Base-by-base conservation (phyloP, 805 yeast species). In the Torulaspora franciscae region DNA sequence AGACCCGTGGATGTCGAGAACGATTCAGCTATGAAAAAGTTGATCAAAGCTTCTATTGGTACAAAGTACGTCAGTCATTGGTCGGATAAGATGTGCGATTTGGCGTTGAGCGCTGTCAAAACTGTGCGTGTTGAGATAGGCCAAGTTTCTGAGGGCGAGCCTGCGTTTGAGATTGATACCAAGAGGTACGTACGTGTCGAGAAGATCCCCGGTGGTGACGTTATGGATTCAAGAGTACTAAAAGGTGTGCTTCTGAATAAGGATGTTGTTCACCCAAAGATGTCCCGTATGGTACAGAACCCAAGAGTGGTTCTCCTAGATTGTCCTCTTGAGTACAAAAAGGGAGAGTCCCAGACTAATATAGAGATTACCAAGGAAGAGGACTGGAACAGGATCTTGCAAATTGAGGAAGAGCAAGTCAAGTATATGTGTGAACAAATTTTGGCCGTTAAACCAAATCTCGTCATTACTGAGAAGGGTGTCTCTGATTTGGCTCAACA, bases 281-380 rank as follows among this genome's bases (percentile, higher is more conserved):
- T 93, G 99, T 83, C 83, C 57, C 81, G 99, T 65, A 62, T 73
- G 57, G 85, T 93, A 56, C 85, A 83, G 64, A 85, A 88, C 60
- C 99, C 99, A 40, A 79, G 91, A 52, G 79, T 93, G 44, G 77
- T 93, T 14, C 75, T 93, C 55, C 75, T 93, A 56, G 99, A 93
- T 70, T 90, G 97, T 69, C 97, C 99, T 9, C 75, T 93, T 58
- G 99, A 93, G 70, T 93, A 93, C 72, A 93, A 93, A 73, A 93
- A 93, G 76, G 99, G 99, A 54, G 99, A 93, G 71, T 89, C 97
- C 2, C 99, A 93, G 68, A 93, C 98, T 43, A 91, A 93, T 69
- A 87, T 93, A 56, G 99, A 93, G 72, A 90, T 93, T 67, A 84
- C 96, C 35, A 88, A 88, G 60, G 98, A 91, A 68, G 85, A 81